Percentiles rank a stretch among this genome's conserved stretches.
Conservation (phyloP, 2,329 filamentous ascomycete species). For the Colletotrichum falcatum region DNA sequence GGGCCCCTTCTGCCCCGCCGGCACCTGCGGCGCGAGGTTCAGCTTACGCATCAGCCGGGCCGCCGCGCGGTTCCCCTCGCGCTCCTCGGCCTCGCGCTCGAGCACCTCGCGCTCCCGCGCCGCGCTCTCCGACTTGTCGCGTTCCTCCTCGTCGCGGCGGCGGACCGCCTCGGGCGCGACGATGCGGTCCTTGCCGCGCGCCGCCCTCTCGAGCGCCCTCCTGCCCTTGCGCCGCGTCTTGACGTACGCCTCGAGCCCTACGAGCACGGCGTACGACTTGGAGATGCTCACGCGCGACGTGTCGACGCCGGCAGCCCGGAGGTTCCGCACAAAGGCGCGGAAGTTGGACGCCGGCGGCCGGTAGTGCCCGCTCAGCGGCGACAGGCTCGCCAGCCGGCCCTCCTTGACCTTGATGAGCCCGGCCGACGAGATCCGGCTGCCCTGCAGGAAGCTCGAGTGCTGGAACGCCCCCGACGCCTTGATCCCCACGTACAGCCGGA, state of each 20-base stretch:
- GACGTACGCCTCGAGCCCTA: slow-evolving; percentile 85
- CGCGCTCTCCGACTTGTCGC: slow-evolving; percentile 71
- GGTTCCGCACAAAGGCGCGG: slow-evolving; percentile 79
- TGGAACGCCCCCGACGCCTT: slow-evolving; percentile 91
- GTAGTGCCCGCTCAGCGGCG: slow-evolving; percentile 83
- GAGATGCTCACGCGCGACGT: slow-evolving; percentile 83
- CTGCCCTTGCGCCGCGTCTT: slow-evolving; percentile 76
- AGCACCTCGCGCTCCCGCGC: slow-evolving; percentile 61
- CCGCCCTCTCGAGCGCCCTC: slow-evolving; percentile 60
- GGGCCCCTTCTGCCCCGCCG: slow-evolving; percentile 44
- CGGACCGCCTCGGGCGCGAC: slow-evolving; percentile 70
- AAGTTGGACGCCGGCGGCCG: slow-evolving; percentile 87
- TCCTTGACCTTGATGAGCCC: slow-evolving; percentile 88
- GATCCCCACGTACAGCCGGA: slow-evolving; percentile 89
- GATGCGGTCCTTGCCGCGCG: slow-evolving; percentile 68
- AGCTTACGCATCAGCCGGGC: slow-evolving; percentile 57
- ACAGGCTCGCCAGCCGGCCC: slow-evolving; percentile 79
- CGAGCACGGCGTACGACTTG: slow-evolving; percentile 83
- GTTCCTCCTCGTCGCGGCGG: slow-evolving; percentile 68
- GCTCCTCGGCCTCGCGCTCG: slow-evolving; percentile 57
- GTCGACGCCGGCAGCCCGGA: slow-evolving; percentile 81
- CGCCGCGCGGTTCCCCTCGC: slow-evolving; percentile 45
- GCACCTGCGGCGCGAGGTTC: slow-evolving; percentile 48
- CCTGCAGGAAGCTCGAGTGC: slow-evolving; percentile 89
- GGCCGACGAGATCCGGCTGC: slow-evolving; percentile 82